phyloP scores from a whole-genome alignment of 2,329 filamentous ascomycete genomes.

The Monosporascus sp. region DNA sequence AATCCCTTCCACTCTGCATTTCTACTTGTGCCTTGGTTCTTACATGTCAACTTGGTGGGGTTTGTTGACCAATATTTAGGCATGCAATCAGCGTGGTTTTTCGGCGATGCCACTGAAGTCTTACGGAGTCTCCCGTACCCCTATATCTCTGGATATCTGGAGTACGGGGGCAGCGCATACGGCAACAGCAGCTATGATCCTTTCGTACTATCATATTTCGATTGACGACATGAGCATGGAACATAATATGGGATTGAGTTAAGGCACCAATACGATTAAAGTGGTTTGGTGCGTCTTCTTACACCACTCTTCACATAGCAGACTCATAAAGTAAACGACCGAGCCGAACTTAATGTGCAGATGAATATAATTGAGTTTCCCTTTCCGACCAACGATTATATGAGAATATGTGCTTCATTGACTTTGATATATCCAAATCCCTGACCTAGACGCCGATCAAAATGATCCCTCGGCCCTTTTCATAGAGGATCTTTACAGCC shows the following conservation, averaged over 20 bases:
- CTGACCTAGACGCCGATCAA: no score
- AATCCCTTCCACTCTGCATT: neutral
- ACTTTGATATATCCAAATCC: no score
- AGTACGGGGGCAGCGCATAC: conserved; percentile 40
- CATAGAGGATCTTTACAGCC: no score
- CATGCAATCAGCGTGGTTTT: conserved; percentile 38
- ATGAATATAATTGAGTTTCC: no score
- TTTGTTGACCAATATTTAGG: conserved; percentile 16
- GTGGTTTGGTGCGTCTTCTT: no score
- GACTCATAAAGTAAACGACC: no score
- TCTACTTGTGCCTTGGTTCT: conserved; percentile 17
- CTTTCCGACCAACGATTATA: no score
- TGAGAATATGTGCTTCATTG: no score
- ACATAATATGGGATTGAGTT: neutral
- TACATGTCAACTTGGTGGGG: neutral
- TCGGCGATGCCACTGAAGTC: conserved; percentile 33
- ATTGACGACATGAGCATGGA: conserved; percentile 1
- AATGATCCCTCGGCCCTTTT: no score
- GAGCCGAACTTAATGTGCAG: no score
- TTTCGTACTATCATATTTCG: conserved; percentile 22
- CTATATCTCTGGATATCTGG: conserved; percentile 35
- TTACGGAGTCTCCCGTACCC: conserved; percentile 27
- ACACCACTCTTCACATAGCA: no score
- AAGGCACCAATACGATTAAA: no score
- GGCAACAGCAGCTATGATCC: conserved; percentile 34